These are phyloP conservation scores for Musa beccarii DNA, from an alignment of 176 grass and related monocot genomes.

Conservation along the genomic window DNA sequence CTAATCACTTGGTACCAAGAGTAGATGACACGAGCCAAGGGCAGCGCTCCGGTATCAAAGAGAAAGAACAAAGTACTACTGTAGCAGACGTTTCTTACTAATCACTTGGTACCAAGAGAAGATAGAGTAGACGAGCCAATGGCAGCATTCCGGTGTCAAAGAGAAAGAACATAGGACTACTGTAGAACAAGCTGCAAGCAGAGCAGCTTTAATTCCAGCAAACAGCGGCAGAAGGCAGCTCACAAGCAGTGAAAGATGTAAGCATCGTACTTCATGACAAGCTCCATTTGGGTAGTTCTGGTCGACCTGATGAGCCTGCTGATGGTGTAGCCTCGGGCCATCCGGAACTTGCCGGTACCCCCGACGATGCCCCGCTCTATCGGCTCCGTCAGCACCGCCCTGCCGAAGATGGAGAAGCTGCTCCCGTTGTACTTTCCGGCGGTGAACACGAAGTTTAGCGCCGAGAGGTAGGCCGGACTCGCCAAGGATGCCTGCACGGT, in stretches of 20 bases:
- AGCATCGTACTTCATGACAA: neutral
- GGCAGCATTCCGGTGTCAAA: too few relatives aligned
- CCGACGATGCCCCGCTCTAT: constrained; percentile 32
- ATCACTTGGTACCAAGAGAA: too few relatives aligned
- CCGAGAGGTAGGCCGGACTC: constrained; percentile 15
- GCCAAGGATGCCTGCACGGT: constrained; percentile 14
- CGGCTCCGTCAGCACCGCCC: constrained; percentile 16
- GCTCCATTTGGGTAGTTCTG: neutral
- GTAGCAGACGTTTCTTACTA: too few relatives aligned
- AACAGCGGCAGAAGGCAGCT: too few relatives aligned
- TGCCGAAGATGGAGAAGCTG: constrained; percentile 22
- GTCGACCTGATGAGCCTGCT: neutral
- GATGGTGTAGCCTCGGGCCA: constrained; percentile 1
- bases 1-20: too few relatives aligned
- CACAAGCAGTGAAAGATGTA: neutral
- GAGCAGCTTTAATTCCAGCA: too few relatives aligned
- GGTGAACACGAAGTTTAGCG: constrained; percentile 22
- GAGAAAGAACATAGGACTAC: too few relatives aligned
- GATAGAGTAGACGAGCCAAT: too few relatives aligned
- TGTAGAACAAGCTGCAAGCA: too few relatives aligned
- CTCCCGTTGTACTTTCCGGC: constrained; percentile 28
- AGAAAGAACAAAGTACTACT: too few relatives aligned
- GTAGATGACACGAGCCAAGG: too few relatives aligned
- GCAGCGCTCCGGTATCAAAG: too few relatives aligned
- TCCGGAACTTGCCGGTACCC: constrained; percentile 33